Percentiles rank a stretch among this genome's conserved stretches.
phyloP scores from a whole-genome alignment of 2,329 filamentous ascomycete species.

The Annulohypoxylon truncatum region DNA sequence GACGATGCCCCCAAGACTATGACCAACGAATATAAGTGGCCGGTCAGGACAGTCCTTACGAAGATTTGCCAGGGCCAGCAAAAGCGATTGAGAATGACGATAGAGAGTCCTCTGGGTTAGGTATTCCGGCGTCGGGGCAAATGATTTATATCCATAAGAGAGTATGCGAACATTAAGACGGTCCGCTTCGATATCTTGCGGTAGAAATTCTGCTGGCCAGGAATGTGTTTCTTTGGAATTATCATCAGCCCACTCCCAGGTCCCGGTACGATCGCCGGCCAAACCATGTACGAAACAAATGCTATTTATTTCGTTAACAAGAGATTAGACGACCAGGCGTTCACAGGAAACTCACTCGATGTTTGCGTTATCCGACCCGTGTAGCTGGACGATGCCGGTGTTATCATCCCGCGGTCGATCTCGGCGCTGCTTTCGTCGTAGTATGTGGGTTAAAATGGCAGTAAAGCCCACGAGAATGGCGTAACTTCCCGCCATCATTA shows the following conservation, averaged over 20 bases:
- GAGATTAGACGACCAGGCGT: background rate
- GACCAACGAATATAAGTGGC: slow-evolving; percentile 13
- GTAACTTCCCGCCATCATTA: background rate
- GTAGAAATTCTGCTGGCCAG: slow-evolving; percentile 8
- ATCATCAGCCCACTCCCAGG: slow-evolving; percentile 1
- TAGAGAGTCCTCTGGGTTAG: slow-evolving; percentile 9
- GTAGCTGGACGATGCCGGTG: background rate
- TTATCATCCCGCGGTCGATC: background rate
- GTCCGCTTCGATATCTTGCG: background rate
- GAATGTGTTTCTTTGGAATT: background rate
- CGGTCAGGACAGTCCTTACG: slow-evolving; percentile 4
- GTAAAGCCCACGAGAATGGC: background rate
- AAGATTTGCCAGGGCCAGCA: background rate
- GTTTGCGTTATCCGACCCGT: background rate
- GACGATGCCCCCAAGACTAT: slow-evolving; percentile 7
- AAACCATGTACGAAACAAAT: slow-evolving; percentile 12
- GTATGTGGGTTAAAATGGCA: background rate
- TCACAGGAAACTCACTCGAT: background rate
- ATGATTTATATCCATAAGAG: slow-evolving; percentile 8
- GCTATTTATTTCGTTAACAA: background rate
- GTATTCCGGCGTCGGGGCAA: slow-evolving; percentile 11
- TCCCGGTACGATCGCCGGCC: slow-evolving; percentile 3
- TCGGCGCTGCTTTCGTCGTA: background rate
- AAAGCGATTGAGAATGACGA: slow-evolving; percentile 5
- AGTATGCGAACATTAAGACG: slow-evolving; percentile 8